These are phyloP conservation scores for Hirschfeldia incana DNA, from an alignment of 345 rosid genomes.

Conservation along the genomic window DNA sequence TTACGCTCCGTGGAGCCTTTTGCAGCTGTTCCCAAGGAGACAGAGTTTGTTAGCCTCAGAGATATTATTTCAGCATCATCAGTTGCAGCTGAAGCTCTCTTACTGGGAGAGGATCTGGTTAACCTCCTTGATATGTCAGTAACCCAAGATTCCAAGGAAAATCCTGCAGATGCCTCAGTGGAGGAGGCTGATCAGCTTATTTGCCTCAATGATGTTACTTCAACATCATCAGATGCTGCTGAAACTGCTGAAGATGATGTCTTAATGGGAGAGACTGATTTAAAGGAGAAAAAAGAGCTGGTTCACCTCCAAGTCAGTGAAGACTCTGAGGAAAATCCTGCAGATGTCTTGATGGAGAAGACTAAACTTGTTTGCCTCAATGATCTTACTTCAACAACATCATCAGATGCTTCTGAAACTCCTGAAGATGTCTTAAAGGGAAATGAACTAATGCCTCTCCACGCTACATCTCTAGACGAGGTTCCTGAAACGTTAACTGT, in stretches of 20 bases:
- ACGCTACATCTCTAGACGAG: too few species aligned
- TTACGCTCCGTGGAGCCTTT: slow-evolving; percentile 6
- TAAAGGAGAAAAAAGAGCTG: too few species aligned
- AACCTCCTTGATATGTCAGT: neutral
- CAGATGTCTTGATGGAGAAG: neutral
- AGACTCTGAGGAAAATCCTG: neutral
- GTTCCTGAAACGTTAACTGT: neutral
- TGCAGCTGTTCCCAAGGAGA: neutral
- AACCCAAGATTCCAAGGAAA: neutral
- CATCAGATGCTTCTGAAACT: slow-evolving; percentile 21
- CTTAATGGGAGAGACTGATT: neutral
- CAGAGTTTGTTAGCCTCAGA: neutral
- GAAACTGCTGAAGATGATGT: slow-evolving; percentile 31
- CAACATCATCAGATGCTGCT: slow-evolving; percentile 8
- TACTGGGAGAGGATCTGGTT: neutral
- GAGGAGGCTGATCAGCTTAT: slow-evolving; percentile 5
- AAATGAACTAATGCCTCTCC: too few species aligned
- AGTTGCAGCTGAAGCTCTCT: slow-evolving; percentile 22
- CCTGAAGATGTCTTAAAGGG: neutral
- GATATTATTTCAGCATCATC: slow-evolving; percentile 32
- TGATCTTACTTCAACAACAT: slow-evolving; percentile 29
- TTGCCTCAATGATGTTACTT: slow-evolving; percentile 13
- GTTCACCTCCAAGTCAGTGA: neutral
- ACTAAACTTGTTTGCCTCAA: slow-evolving; percentile 48
- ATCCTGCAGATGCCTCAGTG: neutral